Conservation (phyloP, 2,329 filamentous ascomycete species). For the Phyllosticta ampelicida region DNA sequence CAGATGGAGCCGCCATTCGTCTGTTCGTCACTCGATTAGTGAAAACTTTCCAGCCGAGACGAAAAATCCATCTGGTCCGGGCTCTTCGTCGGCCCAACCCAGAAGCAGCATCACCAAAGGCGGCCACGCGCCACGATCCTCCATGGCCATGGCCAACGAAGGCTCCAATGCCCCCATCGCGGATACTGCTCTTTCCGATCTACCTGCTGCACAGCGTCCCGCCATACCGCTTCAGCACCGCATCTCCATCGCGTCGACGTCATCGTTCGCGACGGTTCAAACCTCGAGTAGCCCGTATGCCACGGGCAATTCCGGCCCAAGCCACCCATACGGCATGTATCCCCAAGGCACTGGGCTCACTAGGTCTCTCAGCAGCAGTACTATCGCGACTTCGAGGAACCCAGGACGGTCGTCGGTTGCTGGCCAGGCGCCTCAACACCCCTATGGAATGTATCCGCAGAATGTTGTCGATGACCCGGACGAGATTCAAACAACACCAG, state of each 20-base stretch:
- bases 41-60: slow-evolving; percentile 8
- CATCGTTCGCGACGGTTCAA: slow-evolving; percentile 31
- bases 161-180: slow-evolving; percentile 11
- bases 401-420: slow-evolving; percentile 46
- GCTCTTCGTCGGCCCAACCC: slow-evolving; percentile 9
- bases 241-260: slow-evolving; percentile 28
- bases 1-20: slow-evolving; percentile 15
- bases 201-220: slow-evolving; percentile 7
- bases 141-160: slow-evolving; percentile 15
- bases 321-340: slow-evolving; percentile 78
- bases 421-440: slow-evolving; percentile 63
- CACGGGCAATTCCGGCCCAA: slow-evolving; percentile 56
- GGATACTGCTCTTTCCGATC: slow-evolving; percentile 18
- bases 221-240: slow-evolving; percentile 20
- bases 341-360: slow-evolving; percentile 52
- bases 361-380: slow-evolving; percentile 56
- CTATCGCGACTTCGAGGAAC: slow-evolving; percentile 55
- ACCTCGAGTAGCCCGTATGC: slow-evolving; percentile 54
- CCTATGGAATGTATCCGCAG: slow-evolving; percentile 79
- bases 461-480: slow-evolving; percentile 51
- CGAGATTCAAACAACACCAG: slow-evolving; percentile 20
- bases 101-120: slow-evolving; percentile 28
- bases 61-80: neutral
- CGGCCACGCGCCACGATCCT: slow-evolving; percentile 16
- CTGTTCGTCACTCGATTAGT: slow-evolving; percentile 4